These are phyloP conservation scores for Collybiopsis confluens DNA, from an alignment of 768 basidiomycete genomes.

Conservation along the genomic window DNA sequence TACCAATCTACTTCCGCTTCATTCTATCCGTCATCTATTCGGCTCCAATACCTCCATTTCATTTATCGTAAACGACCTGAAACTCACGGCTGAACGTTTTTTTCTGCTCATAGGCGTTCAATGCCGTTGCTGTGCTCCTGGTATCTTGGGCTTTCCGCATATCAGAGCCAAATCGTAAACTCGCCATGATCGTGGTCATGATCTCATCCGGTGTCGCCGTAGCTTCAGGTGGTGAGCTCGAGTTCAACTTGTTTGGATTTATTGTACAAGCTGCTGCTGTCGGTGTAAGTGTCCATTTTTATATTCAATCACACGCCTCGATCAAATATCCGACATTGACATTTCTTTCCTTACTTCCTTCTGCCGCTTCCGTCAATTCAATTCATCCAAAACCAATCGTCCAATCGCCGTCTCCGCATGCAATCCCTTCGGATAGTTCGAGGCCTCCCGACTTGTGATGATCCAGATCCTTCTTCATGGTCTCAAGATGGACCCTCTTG, in stretches of 20 bases:
- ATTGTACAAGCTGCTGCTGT: conserved; percentile 85
- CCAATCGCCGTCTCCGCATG: not conserved
- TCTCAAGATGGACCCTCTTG: conserved; percentile 95
- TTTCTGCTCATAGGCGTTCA: conserved; percentile 64
- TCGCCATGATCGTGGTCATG: conserved; percentile 81
- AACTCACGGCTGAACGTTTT: no score
- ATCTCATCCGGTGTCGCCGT: conserved; percentile 89
- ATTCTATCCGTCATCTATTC: not conserved
- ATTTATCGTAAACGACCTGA: not conserved
- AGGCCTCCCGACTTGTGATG: conserved; percentile 92
- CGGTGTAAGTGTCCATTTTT: conserved; percentile 44
- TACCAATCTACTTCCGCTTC: conserved; percentile 20
- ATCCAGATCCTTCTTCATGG: conserved; percentile 94
- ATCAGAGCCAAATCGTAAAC: conserved; percentile 79
- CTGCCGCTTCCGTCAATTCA: not conserved
- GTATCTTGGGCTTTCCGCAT: conserved; percentile 91
- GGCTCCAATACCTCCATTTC: not conserved
- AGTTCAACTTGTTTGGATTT: conserved; percentile 86
- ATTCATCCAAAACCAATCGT: no score
- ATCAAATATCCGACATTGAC: not conserved
- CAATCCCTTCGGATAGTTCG: conserved; percentile 59
- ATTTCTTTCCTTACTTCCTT: conserved; percentile 4
- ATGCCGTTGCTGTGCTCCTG: conserved; percentile 82
- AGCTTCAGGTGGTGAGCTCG: conserved; percentile 84
- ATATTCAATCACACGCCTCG: not conserved